These are phyloP conservation scores for Bimuria novae-zelandiae DNA, from an alignment of 2,329 filamentous ascomycete genomes.

Conservation along the genomic window DNA sequence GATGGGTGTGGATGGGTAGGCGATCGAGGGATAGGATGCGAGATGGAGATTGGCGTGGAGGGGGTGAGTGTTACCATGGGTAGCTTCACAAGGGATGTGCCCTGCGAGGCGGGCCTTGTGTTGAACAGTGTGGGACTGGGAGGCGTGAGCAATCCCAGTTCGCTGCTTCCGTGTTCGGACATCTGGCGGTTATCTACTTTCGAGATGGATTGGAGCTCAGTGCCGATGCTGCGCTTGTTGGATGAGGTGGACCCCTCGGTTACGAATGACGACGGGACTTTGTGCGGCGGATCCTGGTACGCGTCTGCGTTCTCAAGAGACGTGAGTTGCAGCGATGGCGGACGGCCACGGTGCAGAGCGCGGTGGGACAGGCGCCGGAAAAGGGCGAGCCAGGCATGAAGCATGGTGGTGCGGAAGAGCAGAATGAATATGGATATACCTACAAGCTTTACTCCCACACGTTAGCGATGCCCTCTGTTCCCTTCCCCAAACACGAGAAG, in stretches of 20 bases:
- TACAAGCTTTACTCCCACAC: slow-evolving; percentile 33
- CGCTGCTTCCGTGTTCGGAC: slow-evolving; percentile 2
- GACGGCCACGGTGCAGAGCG: slow-evolving; percentile 10
- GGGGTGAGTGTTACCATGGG: neutral
- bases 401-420: slow-evolving; percentile 32
- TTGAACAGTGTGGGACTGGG: neutral
- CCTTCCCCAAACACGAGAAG: no score
- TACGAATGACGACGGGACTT: neutral
- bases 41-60: neutral
- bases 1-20: neutral
- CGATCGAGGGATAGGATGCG: no score
- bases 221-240: neutral
- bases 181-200: neutral
- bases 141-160: neutral
- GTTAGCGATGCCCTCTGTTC: no score
- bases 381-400: slow-evolving; percentile 30
- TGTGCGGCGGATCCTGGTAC: slow-evolving; percentile 9
- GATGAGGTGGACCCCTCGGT: neutral
- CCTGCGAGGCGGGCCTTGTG: no score
- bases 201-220: neutral
- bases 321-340: slow-evolving; percentile 20
- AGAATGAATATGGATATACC: slow-evolving; percentile 44
- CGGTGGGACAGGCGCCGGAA: slow-evolving; percentile 16
- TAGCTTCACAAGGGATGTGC: no score
- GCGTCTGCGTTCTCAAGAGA: slow-evolving; percentile 24